Percentiles rank a stretch among this genome's conserved stretches.
Conservation (phyloP, 176 grass and related monocot species). For the Microstegium vimineum region DNA sequence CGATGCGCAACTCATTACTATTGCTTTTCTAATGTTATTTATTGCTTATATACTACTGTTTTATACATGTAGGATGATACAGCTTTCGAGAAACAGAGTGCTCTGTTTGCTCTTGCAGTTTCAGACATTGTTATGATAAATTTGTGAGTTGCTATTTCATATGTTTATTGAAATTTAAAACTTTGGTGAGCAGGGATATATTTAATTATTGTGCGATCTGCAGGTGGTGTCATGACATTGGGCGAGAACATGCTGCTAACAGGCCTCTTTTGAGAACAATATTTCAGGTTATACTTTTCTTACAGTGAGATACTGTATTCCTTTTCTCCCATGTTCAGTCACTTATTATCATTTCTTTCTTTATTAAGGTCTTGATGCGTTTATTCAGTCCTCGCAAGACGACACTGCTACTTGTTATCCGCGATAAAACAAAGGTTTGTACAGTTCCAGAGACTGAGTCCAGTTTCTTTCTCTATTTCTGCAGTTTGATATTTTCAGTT, state of each 20-base stretch:
- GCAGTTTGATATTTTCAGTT: not conserved
- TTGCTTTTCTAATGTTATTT: not conserved
- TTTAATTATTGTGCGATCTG: slow-evolving; percentile 21
- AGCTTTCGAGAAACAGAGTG: slow-evolving; percentile 78
- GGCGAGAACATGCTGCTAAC: slow-evolving; percentile 75
- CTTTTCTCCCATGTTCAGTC: not conserved
- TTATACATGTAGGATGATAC: slow-evolving; percentile 65
- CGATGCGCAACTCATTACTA: not conserved
- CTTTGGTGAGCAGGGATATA: not conserved
- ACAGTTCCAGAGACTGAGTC: not conserved
- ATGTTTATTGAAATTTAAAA: not conserved
- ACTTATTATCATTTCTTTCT: slow-evolving; percentile 8
- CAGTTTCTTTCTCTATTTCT: not conserved
- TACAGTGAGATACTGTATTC: not conserved
- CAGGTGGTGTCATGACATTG: slow-evolving; percentile 96
- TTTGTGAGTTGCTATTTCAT: slow-evolving; percentile 45
- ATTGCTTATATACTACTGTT: not conserved
- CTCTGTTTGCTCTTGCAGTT: slow-evolving; percentile 81
- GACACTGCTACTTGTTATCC: slow-evolving; percentile 71
- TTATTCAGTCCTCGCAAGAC: slow-evolving; percentile 66
- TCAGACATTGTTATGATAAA: slow-evolving; percentile 94
- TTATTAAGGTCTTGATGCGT: slow-evolving; percentile 62
- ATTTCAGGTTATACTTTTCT: slow-evolving; percentile 52
- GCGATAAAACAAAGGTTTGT: slow-evolving; percentile 83
- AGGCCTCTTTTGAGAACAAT: slow-evolving; percentile 75